Conservation (phyloP, 2,329 filamentous ascomycete species). For the Arthrobotrys pseudoclavata region DNA sequence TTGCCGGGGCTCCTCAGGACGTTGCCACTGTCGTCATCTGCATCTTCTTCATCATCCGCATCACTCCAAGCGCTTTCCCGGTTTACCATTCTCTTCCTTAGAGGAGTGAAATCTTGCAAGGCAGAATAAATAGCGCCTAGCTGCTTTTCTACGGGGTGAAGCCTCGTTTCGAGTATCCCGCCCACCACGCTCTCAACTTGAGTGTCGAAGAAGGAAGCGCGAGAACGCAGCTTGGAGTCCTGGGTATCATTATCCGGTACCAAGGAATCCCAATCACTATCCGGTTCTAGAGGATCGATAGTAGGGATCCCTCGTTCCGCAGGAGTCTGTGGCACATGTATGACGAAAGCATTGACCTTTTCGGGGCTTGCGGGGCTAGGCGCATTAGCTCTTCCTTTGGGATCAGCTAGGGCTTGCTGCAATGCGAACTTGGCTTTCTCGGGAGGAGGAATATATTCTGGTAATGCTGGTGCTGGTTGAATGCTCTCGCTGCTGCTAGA, state of each 20-base stretch:
- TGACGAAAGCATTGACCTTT: slow-evolving; percentile 64
- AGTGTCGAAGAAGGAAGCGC: slow-evolving; percentile 89
- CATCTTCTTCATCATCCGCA: slow-evolving; percentile 91
- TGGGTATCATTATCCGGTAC: slow-evolving; percentile 79
- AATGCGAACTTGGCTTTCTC: slow-evolving; percentile 46
- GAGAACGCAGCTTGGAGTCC: slow-evolving; percentile 83
- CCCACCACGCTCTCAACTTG: slow-evolving; percentile 90
- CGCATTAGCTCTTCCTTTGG: slow-evolving; percentile 40
- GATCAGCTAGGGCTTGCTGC: slow-evolving; percentile 9
- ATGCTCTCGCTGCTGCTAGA: slow-evolving; percentile 54
- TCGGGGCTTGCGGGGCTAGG: slow-evolving; percentile 66
- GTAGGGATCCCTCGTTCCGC: slow-evolving; percentile 71
- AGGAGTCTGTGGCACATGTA: slow-evolving; percentile 55
- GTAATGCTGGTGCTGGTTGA: slow-evolving; percentile 52
- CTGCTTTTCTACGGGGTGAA: slow-evolving; percentile 85
- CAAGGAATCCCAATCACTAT: slow-evolving; percentile 92
- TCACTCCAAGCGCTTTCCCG: slow-evolving; percentile 80
- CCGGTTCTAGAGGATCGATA: slow-evolving; percentile 75
- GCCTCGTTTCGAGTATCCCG: slow-evolving; percentile 78
- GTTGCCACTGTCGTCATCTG: slow-evolving; percentile 71
- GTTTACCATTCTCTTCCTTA: slow-evolving; percentile 71
- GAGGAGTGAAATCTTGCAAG: slow-evolving; percentile 72
- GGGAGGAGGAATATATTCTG: slow-evolving; percentile 45
- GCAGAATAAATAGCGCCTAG: slow-evolving; percentile 81
- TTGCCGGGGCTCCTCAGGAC: slow-evolving; percentile 67